phyloP scores from a whole-genome alignment of 2,329 filamentous ascomycete species.

The Alternaria sp. region DNA sequence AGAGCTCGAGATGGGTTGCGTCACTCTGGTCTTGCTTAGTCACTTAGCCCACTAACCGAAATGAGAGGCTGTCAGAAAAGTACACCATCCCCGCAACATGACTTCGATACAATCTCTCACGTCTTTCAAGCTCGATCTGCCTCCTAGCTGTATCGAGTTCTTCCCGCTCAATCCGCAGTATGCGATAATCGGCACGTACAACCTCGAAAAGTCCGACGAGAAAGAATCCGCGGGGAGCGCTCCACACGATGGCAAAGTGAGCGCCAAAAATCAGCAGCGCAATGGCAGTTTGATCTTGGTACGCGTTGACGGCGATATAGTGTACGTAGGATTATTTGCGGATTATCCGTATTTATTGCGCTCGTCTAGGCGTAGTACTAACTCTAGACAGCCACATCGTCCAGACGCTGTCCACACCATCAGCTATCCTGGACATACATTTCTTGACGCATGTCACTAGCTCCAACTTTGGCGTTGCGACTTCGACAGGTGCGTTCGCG shows the following conservation, averaged over 20 bases:
- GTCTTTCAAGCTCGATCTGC: constrained; percentile 66
- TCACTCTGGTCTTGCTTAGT: constrained; percentile 16
- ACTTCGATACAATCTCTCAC: constrained; percentile 51
- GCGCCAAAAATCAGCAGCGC: constrained; percentile 63
- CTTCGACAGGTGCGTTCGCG: constrained; percentile 74
- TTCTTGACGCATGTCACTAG: constrained; percentile 64
- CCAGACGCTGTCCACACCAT: constrained; percentile 68
- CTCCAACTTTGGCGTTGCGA: constrained; percentile 72
- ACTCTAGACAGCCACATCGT: constrained; percentile 46
- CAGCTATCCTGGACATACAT: constrained; percentile 83
- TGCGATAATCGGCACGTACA: constrained; percentile 85
- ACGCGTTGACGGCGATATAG: constrained; percentile 56
- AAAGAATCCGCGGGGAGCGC: constrained; percentile 23
- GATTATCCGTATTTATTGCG: not conserved
- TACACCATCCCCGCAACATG: constrained; percentile 28
- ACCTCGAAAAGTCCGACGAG: constrained; percentile 63
- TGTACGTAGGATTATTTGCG: constrained; percentile 59
- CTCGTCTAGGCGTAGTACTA: not conserved
- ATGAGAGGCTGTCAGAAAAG: constrained; percentile 10
- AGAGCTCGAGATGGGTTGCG: not conserved
- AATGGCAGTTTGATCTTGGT: constrained; percentile 78
- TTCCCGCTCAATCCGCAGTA: constrained; percentile 66
- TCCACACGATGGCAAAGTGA: constrained; percentile 23
- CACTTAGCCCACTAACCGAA: constrained; percentile 23
- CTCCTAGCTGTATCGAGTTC: constrained; percentile 81